Conservation (phyloP, 192 early-diverging fungal species). For the Coemansia umbellata region DNA sequence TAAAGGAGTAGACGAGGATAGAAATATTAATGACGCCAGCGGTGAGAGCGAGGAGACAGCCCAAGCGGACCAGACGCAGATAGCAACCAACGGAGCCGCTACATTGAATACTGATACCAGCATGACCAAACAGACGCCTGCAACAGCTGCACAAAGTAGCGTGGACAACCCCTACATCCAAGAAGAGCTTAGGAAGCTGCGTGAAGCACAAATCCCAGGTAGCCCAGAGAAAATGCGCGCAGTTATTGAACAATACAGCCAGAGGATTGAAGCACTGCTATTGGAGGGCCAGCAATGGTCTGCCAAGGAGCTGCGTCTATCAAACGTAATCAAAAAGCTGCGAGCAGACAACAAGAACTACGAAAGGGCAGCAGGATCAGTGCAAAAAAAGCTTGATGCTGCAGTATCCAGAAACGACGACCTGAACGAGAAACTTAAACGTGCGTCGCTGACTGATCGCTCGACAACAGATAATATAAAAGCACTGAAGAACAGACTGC, state of each 20-base stretch:
- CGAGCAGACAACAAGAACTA: constrained; percentile 59
- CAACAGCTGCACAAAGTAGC: background rate
- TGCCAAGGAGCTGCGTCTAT: constrained; percentile 67
- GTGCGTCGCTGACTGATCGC: constrained; percentile 20
- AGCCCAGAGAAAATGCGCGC: constrained; percentile 25
- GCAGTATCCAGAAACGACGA: constrained; percentile 48
- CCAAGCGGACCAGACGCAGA: too few relatives aligned
- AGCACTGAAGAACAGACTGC: constrained; percentile 12
- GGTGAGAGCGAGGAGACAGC: background rate
- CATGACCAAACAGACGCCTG: background rate
- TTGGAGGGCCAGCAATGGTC: constrained; percentile 70
- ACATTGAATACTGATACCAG: background rate
- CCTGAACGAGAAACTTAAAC: constrained; percentile 24
- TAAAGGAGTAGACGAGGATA: background rate
- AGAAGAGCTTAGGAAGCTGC: constrained; percentile 34
- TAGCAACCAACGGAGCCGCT: too few relatives aligned
- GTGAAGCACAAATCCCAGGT: constrained; percentile 20
- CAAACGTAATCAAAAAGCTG: constrained; percentile 71
- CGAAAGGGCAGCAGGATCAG: constrained; percentile 53
- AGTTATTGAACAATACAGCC: constrained; percentile 40
- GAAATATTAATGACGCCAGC: background rate
- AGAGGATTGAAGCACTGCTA: constrained; percentile 35
- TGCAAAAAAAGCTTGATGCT: constrained; percentile 56
- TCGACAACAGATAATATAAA: constrained; percentile 20
- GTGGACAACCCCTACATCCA: constrained; percentile 35